Evolutionary conservation across 805 yeast species (phyloP), one percentile per base, ranked within the genome.

Genomic region (Candida ficus): DNA sequence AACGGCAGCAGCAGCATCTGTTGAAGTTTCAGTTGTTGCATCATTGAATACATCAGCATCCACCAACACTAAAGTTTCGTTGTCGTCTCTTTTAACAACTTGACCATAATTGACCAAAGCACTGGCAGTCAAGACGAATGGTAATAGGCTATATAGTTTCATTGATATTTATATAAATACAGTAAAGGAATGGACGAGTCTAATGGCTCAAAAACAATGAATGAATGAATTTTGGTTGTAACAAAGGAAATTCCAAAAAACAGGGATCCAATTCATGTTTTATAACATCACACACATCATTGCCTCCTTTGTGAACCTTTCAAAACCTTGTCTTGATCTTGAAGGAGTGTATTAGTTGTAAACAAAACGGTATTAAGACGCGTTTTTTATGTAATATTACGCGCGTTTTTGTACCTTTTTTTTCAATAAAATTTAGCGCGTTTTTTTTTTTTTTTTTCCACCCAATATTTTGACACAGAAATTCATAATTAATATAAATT

Each of bases 101-200:
- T 43, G 47, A 29, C 47, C 52, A 31, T 42, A 51, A 44, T 54
- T 51, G 19, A 56, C 41, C 31, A 51, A 48, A 7, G 54, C 54
- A 6, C 50, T 28, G 18, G 29, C 56, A 13, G 51, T 45, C 22
- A 41, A 28, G 3, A 44, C 49, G 22, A 46, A 28, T n/a, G 51
- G 47, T 11, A 47, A 26, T 26, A 52, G 22, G 9, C 28, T 33
- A 14, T 39, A 5, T 16, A 50, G 21, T 41, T 37, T 47, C 56
- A 53, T 53, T 26, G 27, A 25, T 19, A 7, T 27, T 26, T n/a
- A 26, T 13, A 26, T 26, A 8, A 26, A 13, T 13, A 5, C n/a
- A 26, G n/a, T 18, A 52, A 53, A 53, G 56, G 58, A 53, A 45
- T 47, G 58, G 58, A 53, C 58, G 58, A 53, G 58, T 46, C 56